Evolutionary conservation across 2,329 filamentous ascomycete species (phyloP), one percentile per base, ranked within the genome.

Genomic region (Diaporthe citrichinensis): DNA sequence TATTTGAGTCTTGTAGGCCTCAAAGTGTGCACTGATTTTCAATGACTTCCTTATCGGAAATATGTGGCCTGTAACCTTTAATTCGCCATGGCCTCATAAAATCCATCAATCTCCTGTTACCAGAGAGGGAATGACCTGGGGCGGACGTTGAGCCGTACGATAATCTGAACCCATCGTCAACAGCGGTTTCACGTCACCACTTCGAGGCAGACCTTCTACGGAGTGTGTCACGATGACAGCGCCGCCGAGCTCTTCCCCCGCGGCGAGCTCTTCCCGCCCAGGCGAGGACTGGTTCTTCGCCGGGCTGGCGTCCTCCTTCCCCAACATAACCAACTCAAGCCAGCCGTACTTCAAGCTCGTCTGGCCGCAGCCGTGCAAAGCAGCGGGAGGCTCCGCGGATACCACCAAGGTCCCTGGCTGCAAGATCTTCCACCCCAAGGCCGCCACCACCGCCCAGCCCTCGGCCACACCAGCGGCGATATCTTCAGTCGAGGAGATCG

Each of bases 281-380:
- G 51, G 44, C 15, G 72, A 74, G 4, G 58, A 67, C n/a, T 76
- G 75, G 75, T 67, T 76, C 46, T 76, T 72, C 46, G 72, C 46
- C 34, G 75, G 75, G 46, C 58, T 72, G 9, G 68, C 75, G 8
- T 76, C 75, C 9, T 76, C 75, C 20, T 76, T 75, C 51, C 75
- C 75, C 7, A 62, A 76, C 49, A 74, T 76, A 25, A 74, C 72
- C 34, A 53, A 75, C 72, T 74, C 72, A 15, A 72, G 59, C 73
- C 61, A 74, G 67, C 73, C 59, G 39, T 75, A 74, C 51, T 76
- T 75, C 75, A 76, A 76, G n/a, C 75, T 76, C 17, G 41, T 59
- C 62, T 76, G 71, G 74, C 46, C 74, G 7, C 74, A 76, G 57
- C 71, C 74, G 9, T 71, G 71, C 55, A 36, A n/a, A 7, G 14